These are phyloP conservation scores for Mycena vitilis DNA, from an alignment of 768 basidiomycete genomes.

Conservation along the genomic window DNA sequence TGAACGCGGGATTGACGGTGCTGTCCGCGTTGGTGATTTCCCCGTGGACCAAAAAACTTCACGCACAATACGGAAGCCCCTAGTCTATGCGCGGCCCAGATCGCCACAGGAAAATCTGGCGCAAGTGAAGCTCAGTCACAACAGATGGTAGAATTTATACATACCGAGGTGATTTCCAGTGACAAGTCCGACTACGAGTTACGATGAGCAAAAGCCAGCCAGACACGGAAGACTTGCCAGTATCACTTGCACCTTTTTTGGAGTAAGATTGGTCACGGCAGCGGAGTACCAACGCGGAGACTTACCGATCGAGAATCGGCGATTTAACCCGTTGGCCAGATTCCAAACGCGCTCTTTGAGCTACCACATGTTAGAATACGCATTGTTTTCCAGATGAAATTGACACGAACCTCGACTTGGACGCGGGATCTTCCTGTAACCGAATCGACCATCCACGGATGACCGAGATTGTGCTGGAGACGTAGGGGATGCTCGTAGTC, in stretches of 20 bases:
- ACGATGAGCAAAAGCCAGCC: neutral
- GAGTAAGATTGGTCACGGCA: neutral
- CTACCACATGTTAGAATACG: neutral
- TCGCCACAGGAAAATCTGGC: constrained; percentile 18
- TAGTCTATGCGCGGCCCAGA: constrained; percentile 25
- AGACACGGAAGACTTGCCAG: neutral
- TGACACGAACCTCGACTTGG: neutral
- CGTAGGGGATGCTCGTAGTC: neutral
- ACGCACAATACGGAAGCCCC: constrained; percentile 14
- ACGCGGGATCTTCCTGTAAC: neutral
- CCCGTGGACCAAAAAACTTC: neutral
- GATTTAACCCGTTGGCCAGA: constrained; percentile 21
- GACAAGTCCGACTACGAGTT: constrained; percentile 14
- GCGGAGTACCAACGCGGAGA: neutral
- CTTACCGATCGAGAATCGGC: neutral
- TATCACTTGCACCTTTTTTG: neutral
- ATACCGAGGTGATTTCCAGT: constrained; percentile 22
- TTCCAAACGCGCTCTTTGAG: constrained; percentile 5
- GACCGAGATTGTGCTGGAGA: neutral
- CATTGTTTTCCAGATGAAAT: neutral
- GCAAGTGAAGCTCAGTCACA: neutral
- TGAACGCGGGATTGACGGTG: constrained; percentile 23
- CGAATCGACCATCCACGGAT: neutral
- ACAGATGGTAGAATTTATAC: neutral
- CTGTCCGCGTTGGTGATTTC: neutral